Percentiles rank a stretch among this genome's conserved stretches.
phyloP scores from a whole-genome alignment of 1,139 yeast genomes.

The Zygosaccharomyces sapae region DNA sequence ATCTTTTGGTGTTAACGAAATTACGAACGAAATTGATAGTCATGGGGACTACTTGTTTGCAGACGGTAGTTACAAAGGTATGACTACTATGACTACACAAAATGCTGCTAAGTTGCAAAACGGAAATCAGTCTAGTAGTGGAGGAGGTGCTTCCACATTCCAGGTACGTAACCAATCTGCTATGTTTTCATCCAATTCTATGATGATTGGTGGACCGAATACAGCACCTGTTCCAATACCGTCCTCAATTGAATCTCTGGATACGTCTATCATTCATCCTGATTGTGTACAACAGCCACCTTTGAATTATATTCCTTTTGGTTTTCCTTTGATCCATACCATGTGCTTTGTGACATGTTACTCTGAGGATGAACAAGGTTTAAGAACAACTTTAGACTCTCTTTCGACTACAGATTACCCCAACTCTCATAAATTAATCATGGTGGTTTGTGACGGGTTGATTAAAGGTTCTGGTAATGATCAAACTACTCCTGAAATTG shows the following conservation, averaged over 20 bases:
- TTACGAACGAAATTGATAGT: slow-evolving; percentile 12
- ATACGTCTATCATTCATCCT: slow-evolving; percentile 68
- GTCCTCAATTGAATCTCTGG: slow-evolving; percentile 45
- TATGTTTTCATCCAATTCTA: slow-evolving; percentile 13
- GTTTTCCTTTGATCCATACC: slow-evolving; percentile 81
- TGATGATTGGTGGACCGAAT: slow-evolving; percentile 14
- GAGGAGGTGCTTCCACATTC: slow-evolving; percentile 7
- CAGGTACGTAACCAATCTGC: slow-evolving; percentile 11
- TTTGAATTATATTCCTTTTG: slow-evolving; percentile 79
- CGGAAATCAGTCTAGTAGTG: slow-evolving; percentile 14
- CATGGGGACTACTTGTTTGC: slow-evolving; percentile 3
- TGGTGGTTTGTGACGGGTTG: slow-evolving; percentile 88
- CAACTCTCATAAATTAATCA: slow-evolving; percentile 81
- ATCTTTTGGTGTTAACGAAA: slow-evolving; percentile 21
- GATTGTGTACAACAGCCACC: slow-evolving; percentile 85
- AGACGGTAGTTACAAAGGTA: slow-evolving; percentile 18
- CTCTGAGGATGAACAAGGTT: slow-evolving; percentile 83
- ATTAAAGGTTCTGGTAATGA: slow-evolving; percentile 93
- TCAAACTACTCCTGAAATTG: slow-evolving; percentile 81
- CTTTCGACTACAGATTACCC: slow-evolving; percentile 91
- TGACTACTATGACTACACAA: slow-evolving; percentile 41
- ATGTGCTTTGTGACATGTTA: slow-evolving; percentile 87
- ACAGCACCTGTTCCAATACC: slow-evolving; percentile 11
- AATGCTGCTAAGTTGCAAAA: slow-evolving; percentile 21
- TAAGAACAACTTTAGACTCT: slow-evolving; percentile 86